A percentile compares a stretch with the other conserved stretches of the same genome.
Conservation (phyloP, 2,329 filamentous ascomycete genomes). For the Nannizziopsis arthrosporioides region DNA sequence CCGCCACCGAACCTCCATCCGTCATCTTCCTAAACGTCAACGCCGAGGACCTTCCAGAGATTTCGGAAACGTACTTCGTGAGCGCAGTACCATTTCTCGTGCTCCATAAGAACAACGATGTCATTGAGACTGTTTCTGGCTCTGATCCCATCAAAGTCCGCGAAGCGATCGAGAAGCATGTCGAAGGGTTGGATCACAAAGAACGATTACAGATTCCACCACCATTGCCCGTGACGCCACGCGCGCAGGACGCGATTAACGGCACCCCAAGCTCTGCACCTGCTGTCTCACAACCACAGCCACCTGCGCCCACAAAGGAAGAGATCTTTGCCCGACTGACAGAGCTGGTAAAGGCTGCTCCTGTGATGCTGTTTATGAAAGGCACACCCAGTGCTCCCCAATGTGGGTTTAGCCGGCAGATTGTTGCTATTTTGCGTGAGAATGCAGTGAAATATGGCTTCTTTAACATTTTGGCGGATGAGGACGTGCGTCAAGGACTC, state of each 20-base stretch:
- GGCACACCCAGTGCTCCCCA: constrained; percentile 79
- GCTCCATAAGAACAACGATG: constrained; percentile 60
- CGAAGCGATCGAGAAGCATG: constrained; percentile 72
- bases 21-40: constrained; percentile 84
- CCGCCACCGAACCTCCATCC: constrained; percentile 50
- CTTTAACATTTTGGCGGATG: constrained; percentile 96
- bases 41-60: constrained; percentile 83
- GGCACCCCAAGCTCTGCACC: constrained; percentile 21
- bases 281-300: constrained; percentile 15
- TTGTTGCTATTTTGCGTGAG: constrained; percentile 77
- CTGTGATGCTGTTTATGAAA: constrained; percentile 99
- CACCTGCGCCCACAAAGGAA: constrained; percentile 57
- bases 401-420: constrained; percentile 84
- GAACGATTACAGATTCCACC: constrained; percentile 30
- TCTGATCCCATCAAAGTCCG: constrained; percentile 80
- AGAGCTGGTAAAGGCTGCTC: constrained; percentile 85
- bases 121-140: constrained; percentile 77
- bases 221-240: constrained; percentile 30
- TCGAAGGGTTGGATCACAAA: constrained; percentile 28
- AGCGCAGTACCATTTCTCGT: constrained; percentile 89
- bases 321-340: constrained; percentile 69
- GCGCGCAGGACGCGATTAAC: constrained; percentile 13
- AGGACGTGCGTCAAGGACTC: constrained; percentile 88
- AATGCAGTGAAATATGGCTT: constrained; percentile 92
- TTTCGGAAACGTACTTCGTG: constrained; percentile 87